Base-by-base conservation (phyloP, 2,329 filamentous ascomycete species). In the Aspergillus pseudoglaucus region DNA sequence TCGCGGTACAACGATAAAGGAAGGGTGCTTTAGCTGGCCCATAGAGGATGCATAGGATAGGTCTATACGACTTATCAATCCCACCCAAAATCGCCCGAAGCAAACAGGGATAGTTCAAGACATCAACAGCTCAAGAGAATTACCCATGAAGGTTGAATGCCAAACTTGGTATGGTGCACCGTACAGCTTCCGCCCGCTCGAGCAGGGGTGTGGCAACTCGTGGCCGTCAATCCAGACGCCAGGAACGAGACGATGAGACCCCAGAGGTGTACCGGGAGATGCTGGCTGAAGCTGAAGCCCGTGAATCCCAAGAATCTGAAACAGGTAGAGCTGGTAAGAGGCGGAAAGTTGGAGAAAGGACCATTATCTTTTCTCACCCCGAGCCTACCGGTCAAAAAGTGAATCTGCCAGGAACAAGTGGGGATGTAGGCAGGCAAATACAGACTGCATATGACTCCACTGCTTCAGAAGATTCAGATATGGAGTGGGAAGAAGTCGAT, bases 401-500 rank as follows among this genome's bases (percentile, higher is more conserved):
- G 30, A 41, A 46, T 14, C n/a, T 47, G 14, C 14, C 42, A 41
- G 41, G 51, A 38, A 27, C 52, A 39, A 46, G 33, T n/a, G 48
- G 53, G 37, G 35, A 49, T 47, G 23, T 37, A 20, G 37, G 22
- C 5, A 57, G 48, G 20, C 49, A 55, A 38, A 33, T 64, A 7
- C 66, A 69, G 47, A 68, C 59, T 3, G 53, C 63, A 9, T 69
- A 67, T 54, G 64, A 69, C 35, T 65, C 62, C 10, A 53, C 58
- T 62, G 71, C 78, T 27, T 76, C 76, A 12, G 79, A 80, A 50
- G 78, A 78, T n/a, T 80, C 79, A 45, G 80, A 83, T 45, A 67
- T 79, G 50, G 81, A 83, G 42, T 86, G 82, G 75, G 82, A 86
- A 64, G 81, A 83, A 53, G 73, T 83, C 41, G 73, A 76, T 47